phyloP scores from a whole-genome alignment of 2,329 filamentous ascomycete species.

The Fusarium dlaminii region DNA sequence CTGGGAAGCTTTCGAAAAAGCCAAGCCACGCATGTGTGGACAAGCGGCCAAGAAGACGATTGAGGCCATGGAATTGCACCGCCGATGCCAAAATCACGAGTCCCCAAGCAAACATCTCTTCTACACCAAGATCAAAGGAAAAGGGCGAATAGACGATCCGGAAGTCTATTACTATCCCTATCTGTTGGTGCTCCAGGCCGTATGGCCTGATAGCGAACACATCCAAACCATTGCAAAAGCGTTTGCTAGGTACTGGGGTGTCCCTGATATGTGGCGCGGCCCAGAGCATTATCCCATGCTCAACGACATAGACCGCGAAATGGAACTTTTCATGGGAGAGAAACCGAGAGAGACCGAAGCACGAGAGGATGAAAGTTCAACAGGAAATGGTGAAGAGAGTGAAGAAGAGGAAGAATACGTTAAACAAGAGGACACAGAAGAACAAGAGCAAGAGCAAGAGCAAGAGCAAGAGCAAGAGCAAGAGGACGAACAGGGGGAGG shows the following conservation, averaged over 20 bases:
- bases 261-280: not conserved
- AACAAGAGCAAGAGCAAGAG: too few relatives aligned
- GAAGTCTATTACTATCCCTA: not conserved
- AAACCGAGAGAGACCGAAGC: not conserved
- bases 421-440: too few relatives aligned
- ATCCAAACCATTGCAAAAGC: not conserved
- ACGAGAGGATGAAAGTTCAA: not conserved
- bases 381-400: not conserved
- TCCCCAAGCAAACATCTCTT: not conserved
- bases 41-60: not conserved
- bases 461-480: too few relatives aligned
- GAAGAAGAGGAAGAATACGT: not conserved
- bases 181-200: not conserved
- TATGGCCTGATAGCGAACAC: not conserved
- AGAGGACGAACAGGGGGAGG: too few relatives aligned
- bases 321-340: not conserved
- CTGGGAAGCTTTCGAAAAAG: not conserved
- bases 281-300: not conserved
- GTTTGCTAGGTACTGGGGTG: not conserved
- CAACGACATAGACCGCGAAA: not conserved
- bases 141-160: fast-evolving
- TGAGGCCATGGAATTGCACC: not conserved
- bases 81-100: not conserved
- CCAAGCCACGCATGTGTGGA: not conserved
- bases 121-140: not conserved